phyloP scores from a whole-genome alignment of 176 grass and related monocot genomes.

The Musa troglodytarum region DNA sequence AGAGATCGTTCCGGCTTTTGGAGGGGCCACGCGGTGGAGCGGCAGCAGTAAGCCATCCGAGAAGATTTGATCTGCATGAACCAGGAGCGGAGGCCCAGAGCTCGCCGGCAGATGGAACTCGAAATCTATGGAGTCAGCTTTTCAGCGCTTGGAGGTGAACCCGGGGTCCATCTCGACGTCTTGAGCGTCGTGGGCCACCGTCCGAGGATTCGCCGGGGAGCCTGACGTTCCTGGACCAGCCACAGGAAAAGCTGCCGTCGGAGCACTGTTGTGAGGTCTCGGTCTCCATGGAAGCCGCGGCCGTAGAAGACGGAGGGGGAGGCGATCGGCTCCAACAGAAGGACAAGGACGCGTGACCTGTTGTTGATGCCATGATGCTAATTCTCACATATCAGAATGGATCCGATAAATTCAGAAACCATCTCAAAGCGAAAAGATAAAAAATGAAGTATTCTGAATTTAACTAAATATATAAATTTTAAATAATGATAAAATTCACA shows the following conservation, averaged over 20 bases:
- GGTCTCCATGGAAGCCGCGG: conserved; percentile 20
- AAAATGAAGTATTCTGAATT: too few relatives aligned
- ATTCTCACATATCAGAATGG: too few relatives aligned
- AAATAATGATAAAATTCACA: too few relatives aligned
- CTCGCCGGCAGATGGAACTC: conserved; percentile 11
- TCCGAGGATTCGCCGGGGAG: not conserved
- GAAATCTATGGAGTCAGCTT: not conserved
- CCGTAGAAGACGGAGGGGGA: not conserved
- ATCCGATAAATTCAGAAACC: too few relatives aligned
- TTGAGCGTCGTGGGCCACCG: not conserved
- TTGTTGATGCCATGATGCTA: too few relatives aligned
- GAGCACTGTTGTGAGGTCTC: conserved; percentile 7
- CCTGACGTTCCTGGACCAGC: conserved; percentile 27
- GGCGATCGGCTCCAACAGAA: too few relatives aligned
- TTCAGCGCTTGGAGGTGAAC: not conserved
- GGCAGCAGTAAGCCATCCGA: conserved; percentile 34
- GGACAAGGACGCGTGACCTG: too few relatives aligned
- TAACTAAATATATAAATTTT: too few relatives aligned
- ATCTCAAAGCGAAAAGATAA: too few relatives aligned
- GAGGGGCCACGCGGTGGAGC: conserved; percentile 5
- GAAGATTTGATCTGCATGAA: conserved; percentile 39
- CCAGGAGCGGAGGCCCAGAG: not conserved
- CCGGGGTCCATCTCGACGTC: not conserved
- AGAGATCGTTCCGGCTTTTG: not conserved
- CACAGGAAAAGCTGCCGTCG: conserved; percentile 35